Percentiles rank a stretch among this genome's conserved stretches.
phyloP scores from a whole-genome alignment of 1,284 basidiomycete genomes.

The Mrakiaceae sp. region DNA sequence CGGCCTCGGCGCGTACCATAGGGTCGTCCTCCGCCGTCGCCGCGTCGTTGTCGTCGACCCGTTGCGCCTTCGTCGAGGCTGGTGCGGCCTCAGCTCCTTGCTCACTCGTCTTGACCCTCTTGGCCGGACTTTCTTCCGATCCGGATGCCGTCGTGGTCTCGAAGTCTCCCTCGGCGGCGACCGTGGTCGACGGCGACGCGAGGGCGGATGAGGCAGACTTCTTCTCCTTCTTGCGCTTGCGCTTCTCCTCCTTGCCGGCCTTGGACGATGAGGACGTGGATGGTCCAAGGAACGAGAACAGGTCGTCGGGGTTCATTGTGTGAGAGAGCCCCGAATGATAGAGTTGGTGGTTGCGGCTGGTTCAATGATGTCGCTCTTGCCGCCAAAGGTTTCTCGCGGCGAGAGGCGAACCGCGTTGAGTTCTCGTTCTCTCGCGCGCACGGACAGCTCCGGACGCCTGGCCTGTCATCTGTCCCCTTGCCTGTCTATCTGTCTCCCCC shows the following conservation, averaged over 20 bases:
- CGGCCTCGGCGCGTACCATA: slow-evolving; percentile 1
- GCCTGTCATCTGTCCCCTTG: too few species aligned
- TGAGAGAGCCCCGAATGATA: neutral
- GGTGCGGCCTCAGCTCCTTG: neutral
- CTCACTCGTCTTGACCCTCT: neutral
- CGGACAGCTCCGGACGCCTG: too few species aligned
- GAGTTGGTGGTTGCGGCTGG: too few species aligned
- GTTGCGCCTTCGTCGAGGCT: neutral
- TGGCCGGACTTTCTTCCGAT: neutral
- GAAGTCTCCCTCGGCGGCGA: neutral
- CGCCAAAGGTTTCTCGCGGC: too few species aligned
- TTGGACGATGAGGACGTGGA: neutral
- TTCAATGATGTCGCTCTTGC: too few species aligned
- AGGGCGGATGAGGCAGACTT: neutral
- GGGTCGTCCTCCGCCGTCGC: slow-evolving; percentile 4
- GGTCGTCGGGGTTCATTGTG: slow-evolving; percentile 10
- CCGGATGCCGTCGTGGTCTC: neutral
- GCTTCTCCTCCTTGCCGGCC: slow-evolving; percentile 3
- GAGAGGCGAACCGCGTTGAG: too few species aligned
- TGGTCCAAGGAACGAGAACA: slow-evolving; percentile 14
- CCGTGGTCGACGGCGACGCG: neutral
- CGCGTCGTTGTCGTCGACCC: neutral
- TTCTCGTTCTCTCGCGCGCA: too few species aligned
- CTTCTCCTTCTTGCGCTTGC: slow-evolving; percentile 15
- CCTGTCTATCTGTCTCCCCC: too few species aligned